Base-by-base conservation (phyloP, 768 basidiomycete species). In the Phylloporus rhodoxanthus region DNA sequence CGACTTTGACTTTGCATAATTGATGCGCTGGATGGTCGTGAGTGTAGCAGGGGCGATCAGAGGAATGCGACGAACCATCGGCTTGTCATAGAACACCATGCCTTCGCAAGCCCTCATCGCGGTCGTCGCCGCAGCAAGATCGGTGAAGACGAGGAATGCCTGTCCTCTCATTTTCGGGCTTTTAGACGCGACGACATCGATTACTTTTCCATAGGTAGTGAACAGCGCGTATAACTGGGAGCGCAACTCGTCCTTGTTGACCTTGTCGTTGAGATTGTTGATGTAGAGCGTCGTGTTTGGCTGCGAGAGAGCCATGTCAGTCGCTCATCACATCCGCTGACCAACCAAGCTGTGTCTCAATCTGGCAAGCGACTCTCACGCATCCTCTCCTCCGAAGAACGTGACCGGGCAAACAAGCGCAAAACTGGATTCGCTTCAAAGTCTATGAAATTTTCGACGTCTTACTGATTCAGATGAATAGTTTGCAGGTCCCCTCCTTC, bases 81-180 rank as follows among this genome's bases (percentile, higher is more conserved):
- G 87, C 63, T 91, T 93, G 62, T 91, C 87, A 64, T 95, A 96
- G 69, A 95, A 95, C 23, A 81, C 55, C 81, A 95, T 89, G 47
- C 95, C 95, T 61, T 91, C 87, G 64, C 93, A 87, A 40, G 87
- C 91, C 43, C 95, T 79, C 82, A 97, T 79, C 30, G 95, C 95
- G 47, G 91, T 81, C 5, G 95, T 97, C 50, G 92, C 91, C 47
- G 84, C 82, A 9, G 89, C 81, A 43, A 95, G 82, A 71, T 98
- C 95, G 44, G 81, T 79, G 71, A 96, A 98, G 60, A 95, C 92
- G 62, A 97, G 84, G 70, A 96, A 98, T 1, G 95, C 95, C 69
- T 96, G 93, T 19, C 93, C 94, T 56, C 85, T 80, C 84, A 89
- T 91, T 68, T 84, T 87, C 51, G 80, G 72, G 64, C 76, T 80